Percentiles rank a stretch among this genome's conserved stretches.
phyloP scores from a whole-genome alignment of 257 asterid genomes.

The Solanum sparsipilum region DNA sequence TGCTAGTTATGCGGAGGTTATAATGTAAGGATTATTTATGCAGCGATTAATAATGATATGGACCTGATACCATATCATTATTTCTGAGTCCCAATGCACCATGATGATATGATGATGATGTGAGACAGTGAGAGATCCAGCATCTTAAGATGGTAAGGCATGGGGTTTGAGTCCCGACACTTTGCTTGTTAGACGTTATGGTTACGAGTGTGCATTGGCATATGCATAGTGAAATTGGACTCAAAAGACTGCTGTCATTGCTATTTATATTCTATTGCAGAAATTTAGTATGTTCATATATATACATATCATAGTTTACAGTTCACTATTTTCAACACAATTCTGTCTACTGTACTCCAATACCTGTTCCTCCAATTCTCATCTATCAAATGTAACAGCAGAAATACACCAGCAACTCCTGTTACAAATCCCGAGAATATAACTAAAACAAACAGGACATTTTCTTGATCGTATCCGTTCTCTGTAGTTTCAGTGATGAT shows the following conservation, averaged over 20 bases:
- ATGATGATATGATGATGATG: neutral
- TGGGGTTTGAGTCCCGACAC: neutral
- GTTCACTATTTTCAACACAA: neutral
- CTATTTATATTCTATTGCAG: neutral
- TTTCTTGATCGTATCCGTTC: neutral
- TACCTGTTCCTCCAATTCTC: constrained; percentile 1
- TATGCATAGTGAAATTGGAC: neutral
- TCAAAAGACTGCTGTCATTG: neutral
- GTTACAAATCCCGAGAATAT: neutral
- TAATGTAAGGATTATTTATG: neutral
- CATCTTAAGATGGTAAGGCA: neutral
- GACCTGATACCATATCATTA: neutral
- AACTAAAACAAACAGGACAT: neutral
- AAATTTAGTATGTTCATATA: neutral
- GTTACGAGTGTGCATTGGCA: neutral
- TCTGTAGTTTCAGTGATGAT: neutral
- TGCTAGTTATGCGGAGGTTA: neutral
- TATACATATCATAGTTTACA: neutral
- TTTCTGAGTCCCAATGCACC: neutral
- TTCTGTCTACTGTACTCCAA: constrained; percentile 5
- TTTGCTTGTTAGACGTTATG: neutral
- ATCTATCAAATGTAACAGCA: neutral
- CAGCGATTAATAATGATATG: neutral
- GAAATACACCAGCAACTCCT: neutral
- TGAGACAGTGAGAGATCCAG: neutral